phyloP scores from a whole-genome alignment of 805 yeast species.

The Ogataea kodamae region DNA sequence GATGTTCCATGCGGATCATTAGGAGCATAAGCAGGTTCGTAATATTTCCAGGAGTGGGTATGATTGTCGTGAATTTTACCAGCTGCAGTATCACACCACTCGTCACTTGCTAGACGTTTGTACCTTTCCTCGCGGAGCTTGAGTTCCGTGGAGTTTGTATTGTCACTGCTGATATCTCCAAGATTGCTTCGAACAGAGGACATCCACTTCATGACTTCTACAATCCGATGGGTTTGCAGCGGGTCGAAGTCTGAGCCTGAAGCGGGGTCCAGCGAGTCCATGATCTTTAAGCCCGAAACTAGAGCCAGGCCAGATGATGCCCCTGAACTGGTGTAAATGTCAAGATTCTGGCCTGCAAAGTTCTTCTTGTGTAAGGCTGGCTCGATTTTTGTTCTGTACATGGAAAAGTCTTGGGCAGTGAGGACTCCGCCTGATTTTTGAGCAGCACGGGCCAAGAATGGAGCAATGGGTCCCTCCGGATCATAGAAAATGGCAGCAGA shows the following conservation, averaged over 20 bases:
- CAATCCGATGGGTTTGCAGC: constrained; percentile 57
- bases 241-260: constrained; percentile 40
- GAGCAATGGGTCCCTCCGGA: constrained; percentile 71
- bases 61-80: constrained; percentile 48
- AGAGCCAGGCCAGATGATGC: constrained; percentile 84
- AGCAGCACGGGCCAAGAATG: constrained; percentile 48
- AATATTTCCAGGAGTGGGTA: constrained; percentile 69
- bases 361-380: constrained; percentile 40
- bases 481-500: constrained; percentile 77
- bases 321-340: constrained; percentile 59
- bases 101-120: constrained; percentile 40
- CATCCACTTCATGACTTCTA: constrained; percentile 94
- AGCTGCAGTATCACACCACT: constrained; percentile 57
- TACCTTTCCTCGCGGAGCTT: constrained; percentile 37
- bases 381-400: constrained; percentile 51
- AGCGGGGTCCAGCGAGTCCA: constrained; percentile 39
- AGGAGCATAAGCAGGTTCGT: constrained; percentile 73
- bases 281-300: constrained; percentile 66
- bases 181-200: constrained; percentile 80
- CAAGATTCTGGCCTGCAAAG: constrained; percentile 26
- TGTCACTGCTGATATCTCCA: constrained; percentile 55
- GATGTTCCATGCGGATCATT: constrained; percentile 90
- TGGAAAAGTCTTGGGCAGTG: constrained; percentile 58
- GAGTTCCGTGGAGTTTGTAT: constrained; percentile 23
- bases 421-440: constrained; percentile 65